Percentiles rank a stretch among this genome's conserved stretches.
phyloP scores from a whole-genome alignment of 495 filamentous ascomycete genomes.

The Penicillium cataractarum region DNA sequence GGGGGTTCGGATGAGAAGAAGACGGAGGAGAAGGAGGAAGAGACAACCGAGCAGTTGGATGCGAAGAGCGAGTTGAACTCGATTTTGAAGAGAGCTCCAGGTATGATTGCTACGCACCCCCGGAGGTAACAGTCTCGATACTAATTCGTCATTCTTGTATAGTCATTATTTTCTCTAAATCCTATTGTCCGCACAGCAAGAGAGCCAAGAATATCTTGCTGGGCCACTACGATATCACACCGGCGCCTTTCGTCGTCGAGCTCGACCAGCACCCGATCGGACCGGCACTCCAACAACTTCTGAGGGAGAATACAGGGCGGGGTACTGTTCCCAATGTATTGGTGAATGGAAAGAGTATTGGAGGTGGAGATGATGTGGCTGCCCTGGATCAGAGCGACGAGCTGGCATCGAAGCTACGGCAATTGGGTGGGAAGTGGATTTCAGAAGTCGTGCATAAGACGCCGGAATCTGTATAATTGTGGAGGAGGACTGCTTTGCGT shows the following conservation, averaged over 20 bases:
- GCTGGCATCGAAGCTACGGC: slow-evolving; percentile 71
- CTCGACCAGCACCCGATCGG: slow-evolving; percentile 83
- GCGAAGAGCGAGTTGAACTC: slow-evolving; percentile 64
- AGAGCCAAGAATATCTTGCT: slow-evolving; percentile 83
- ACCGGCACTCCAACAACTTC: slow-evolving; percentile 63
- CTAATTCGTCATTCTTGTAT: slow-evolving; percentile 24
- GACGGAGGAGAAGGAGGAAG: slow-evolving; percentile 26
- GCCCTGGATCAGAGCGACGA: slow-evolving; percentile 69
- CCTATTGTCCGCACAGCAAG: slow-evolving; percentile 83
- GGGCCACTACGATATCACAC: slow-evolving; percentile 78
- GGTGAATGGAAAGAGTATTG: slow-evolving; percentile 84
- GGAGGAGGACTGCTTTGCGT: background rate
- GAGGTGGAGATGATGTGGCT: slow-evolving; percentile 84
- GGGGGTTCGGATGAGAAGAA: slow-evolving; percentile 19
- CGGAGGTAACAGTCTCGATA: background rate
- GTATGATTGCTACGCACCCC: slow-evolving; percentile 49
- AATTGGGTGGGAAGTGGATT: slow-evolving; percentile 72
- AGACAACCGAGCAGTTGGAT: slow-evolving; percentile 34
- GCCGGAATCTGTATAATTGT: slow-evolving; percentile 1
- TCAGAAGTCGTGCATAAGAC: slow-evolving; percentile 46
- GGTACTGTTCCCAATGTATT: slow-evolving; percentile 91
- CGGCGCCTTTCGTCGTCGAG: slow-evolving; percentile 86
- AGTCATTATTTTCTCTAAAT: slow-evolving; percentile 96
- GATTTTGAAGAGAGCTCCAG: slow-evolving; percentile 80
- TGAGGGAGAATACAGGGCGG: slow-evolving; percentile 75